Percentiles rank a stretch among this genome's conserved stretches.
phyloP scores from a whole-genome alignment of 2,329 filamentous ascomycete genomes.

The Pseudofabraea citricarpa region DNA sequence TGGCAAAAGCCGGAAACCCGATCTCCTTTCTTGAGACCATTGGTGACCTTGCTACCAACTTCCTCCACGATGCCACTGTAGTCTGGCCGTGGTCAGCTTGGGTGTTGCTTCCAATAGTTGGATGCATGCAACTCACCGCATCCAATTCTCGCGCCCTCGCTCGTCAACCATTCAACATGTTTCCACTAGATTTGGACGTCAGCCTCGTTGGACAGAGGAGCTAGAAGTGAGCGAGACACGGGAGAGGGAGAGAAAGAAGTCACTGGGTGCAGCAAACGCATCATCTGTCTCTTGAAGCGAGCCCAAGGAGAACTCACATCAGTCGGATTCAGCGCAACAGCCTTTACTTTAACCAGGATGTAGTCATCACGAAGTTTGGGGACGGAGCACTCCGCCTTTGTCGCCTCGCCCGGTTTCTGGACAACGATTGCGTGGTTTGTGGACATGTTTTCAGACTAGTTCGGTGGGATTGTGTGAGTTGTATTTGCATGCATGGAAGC shows the following conservation, averaged over 20 bases:
- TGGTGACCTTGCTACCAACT: constrained; percentile 37
- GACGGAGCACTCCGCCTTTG: constrained; percentile 15
- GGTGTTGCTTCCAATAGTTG: not conserved
- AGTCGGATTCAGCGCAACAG: constrained; percentile 26
- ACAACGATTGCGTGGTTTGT: constrained; percentile 20
- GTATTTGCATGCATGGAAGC: too few relatives aligned
- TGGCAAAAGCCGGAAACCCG: constrained; percentile 37
- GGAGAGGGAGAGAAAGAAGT: too few relatives aligned
- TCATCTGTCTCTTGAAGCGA: too few relatives aligned
- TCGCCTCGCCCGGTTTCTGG: constrained; percentile 16
- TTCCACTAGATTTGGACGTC: too few relatives aligned
- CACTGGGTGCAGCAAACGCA: too few relatives aligned
- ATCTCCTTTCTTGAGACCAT: constrained; percentile 41
- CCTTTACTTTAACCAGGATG: constrained; percentile 24
- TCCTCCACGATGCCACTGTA: constrained; percentile 42
- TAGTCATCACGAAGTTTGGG: constrained; percentile 27
- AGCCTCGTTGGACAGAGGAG: too few relatives aligned
- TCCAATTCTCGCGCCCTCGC: constrained; percentile 26
- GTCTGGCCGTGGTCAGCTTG: constrained; percentile 23
- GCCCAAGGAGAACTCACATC: too few relatives aligned
- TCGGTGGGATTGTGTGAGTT: too few relatives aligned
- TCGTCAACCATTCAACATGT: constrained; percentile 20
- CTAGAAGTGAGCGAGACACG: too few relatives aligned
- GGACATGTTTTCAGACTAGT: constrained; percentile 21
- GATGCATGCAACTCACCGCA: constrained; percentile 16